Conservation (phyloP, 2,329 filamentous ascomycete species). For the Trichoderma sp. region DNA sequence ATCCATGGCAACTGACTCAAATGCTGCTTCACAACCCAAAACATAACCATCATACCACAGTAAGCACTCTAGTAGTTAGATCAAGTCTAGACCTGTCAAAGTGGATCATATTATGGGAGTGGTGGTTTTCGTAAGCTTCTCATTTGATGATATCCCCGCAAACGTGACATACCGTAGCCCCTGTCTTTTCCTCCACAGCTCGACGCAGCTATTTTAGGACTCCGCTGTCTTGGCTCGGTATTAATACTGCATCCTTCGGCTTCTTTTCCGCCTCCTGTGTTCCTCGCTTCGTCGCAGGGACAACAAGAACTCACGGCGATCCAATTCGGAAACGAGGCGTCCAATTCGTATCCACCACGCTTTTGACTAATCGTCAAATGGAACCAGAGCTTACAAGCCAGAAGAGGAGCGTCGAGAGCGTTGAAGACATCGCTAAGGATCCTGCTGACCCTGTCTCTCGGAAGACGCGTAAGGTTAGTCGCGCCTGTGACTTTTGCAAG, state of each 20-base stretch:
- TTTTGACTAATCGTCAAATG: neutral
- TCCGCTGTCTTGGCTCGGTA: neutral
- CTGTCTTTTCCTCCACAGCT: neutral
- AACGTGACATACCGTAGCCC: neutral
- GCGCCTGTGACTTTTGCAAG: conserved; percentile 34
- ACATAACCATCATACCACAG: neutral
- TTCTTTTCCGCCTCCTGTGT: conserved; percentile 9
- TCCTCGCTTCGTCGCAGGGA: neutral
- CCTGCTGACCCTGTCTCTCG: neutral
- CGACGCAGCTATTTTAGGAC: neutral
- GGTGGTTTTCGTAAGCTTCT: neutral
- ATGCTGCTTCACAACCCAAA: neutral
- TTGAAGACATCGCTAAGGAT: neutral
- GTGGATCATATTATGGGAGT: neutral
- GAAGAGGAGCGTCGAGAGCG: neutral
- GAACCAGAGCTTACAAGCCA: neutral
- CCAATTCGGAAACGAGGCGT: neutral
- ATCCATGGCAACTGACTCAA: neutral
- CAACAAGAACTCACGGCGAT: neutral
- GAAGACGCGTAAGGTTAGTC: conserved; percentile 34
- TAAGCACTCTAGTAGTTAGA: neutral
- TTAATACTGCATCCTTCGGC: conserved; percentile 10
- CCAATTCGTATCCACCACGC: neutral
- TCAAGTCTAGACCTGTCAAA: neutral
- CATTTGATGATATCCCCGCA: neutral